Evolutionary conservation across 2,329 filamentous ascomycete species (phyloP).

Genomic region (Diplodia mutila): DNA sequence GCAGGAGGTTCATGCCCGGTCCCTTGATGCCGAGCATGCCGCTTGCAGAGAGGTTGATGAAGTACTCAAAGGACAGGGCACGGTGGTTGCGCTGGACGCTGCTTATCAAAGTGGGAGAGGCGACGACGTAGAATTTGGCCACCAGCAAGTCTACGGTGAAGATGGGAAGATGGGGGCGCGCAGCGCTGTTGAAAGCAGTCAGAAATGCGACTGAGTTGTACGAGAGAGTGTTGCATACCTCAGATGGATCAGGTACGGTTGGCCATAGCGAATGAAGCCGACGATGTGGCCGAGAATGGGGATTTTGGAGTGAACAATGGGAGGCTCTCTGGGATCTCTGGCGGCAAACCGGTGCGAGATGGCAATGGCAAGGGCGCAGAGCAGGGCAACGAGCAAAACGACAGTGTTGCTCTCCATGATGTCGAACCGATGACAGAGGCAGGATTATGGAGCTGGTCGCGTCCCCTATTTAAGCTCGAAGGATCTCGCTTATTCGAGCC

Average conservation of each 20-base stretch:
- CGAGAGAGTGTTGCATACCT: slow-evolving; percentile 22
- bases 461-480: too few relatives aligned
- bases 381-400: not conserved
- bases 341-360: not conserved
- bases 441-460: too few relatives aligned
- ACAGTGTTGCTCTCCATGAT: not conserved
- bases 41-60: slow-evolving; percentile 39
- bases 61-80: slow-evolving; percentile 44
- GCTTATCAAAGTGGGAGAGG: slow-evolving; percentile 43
- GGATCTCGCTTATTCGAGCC: too few relatives aligned
- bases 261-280: slow-evolving; percentile 30
- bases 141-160: slow-evolving; percentile 49
- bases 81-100: slow-evolving; percentile 46
- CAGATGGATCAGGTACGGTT: slow-evolving; percentile 28
- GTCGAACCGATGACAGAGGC: not conserved
- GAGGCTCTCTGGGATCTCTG: slow-evolving; percentile 29
- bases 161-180: slow-evolving; percentile 37
- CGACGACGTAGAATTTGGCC: slow-evolving; percentile 49
- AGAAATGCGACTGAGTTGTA: not conserved
- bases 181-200: slow-evolving; percentile 18
- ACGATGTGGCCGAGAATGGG: slow-evolving; percentile 32
- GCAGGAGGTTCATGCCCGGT: slow-evolving; percentile 32
- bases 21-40: not conserved
- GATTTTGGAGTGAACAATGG: slow-evolving; percentile 25
- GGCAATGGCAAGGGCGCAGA: not conserved